Percentiles rank a stretch among this genome's conserved stretches.
Conservation (phyloP, 129 eudicot genomes). For the Chrysanthemum seticuspe region DNA sequence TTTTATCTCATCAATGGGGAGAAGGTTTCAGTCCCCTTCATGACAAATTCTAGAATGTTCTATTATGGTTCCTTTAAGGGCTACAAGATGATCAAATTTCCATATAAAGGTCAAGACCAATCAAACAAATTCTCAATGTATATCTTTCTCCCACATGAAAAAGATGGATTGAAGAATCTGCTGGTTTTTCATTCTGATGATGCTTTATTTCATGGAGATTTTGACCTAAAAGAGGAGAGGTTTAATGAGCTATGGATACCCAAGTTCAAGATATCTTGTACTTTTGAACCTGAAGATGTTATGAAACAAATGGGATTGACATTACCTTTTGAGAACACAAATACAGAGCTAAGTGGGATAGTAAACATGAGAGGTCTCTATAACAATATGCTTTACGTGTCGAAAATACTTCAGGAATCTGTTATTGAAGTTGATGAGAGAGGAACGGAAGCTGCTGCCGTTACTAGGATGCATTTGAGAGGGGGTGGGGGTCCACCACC, state of each 20-base stretch:
- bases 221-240: neutral
- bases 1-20: too few species aligned
- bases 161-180: too few species aligned
- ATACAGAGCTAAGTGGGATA: neutral
- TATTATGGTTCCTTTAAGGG: too few species aligned
- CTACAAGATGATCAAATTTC: too few species aligned
- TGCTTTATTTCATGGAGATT: neutral
- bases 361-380: neutral
- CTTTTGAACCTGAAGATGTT: neutral
- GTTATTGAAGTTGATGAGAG: neutral
- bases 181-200: neutral
- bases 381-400: neutral
- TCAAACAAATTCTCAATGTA: too few species aligned
- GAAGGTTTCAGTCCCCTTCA: too few species aligned
- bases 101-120: too few species aligned
- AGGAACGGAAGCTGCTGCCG: neutral
- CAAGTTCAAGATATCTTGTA: neutral
- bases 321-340: neutral
- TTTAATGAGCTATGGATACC: neutral
- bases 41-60: too few species aligned
- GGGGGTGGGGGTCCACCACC: neutral
- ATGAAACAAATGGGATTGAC: slow-evolving; percentile 8
- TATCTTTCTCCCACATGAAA: too few species aligned
- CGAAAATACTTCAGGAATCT: neutral
- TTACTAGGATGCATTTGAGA: neutral